Evolutionary conservation across 2,329 filamentous ascomycete genomes (phyloP).

Genomic region (Acrodontium crateriforme): DNA sequence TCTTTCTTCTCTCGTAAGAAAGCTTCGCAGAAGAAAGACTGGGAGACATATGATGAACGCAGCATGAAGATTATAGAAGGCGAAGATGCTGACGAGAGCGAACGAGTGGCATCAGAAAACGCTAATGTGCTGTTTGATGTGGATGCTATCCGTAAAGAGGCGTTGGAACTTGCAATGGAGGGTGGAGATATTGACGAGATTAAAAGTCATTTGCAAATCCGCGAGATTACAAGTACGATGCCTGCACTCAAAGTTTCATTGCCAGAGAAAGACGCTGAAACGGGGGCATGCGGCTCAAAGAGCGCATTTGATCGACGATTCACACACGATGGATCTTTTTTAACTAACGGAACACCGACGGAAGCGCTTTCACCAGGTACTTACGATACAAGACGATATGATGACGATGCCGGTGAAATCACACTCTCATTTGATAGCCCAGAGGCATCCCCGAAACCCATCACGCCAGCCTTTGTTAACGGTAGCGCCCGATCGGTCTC

Average conservation of each 20-base stretch:
- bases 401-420: slow-evolving; percentile 28
- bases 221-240: slow-evolving; percentile 71
- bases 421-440: slow-evolving; percentile 30
- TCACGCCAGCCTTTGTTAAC: slow-evolving; percentile 4
- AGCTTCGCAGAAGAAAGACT: slow-evolving; percentile 63
- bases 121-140: slow-evolving; percentile 73
- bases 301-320: not conserved
- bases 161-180: slow-evolving; percentile 63
- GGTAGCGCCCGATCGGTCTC: not conserved
- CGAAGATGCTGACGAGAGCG: slow-evolving; percentile 33
- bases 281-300: not conserved
- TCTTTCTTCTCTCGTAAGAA: slow-evolving; percentile 76
- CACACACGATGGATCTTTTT: slow-evolving; percentile 1
- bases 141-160: slow-evolving; percentile 63
- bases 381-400: too few species aligned
- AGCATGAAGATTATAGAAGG: slow-evolving; percentile 20
- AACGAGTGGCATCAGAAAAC: slow-evolving; percentile 29
- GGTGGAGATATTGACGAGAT: slow-evolving; percentile 63
- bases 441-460: slow-evolving; percentile 1
- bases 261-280: not conserved
- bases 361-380: slow-evolving; percentile 16
- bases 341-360: slow-evolving; percentile 2
- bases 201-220: slow-evolving; percentile 40
- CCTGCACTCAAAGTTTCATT: slow-evolving; percentile 69
- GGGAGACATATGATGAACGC: slow-evolving; percentile 83